Percentiles rank a stretch among this genome's conserved stretches.
Conservation (phyloP, 352 stramenopile genomes). For the Phytopythium aichiense region DNA sequence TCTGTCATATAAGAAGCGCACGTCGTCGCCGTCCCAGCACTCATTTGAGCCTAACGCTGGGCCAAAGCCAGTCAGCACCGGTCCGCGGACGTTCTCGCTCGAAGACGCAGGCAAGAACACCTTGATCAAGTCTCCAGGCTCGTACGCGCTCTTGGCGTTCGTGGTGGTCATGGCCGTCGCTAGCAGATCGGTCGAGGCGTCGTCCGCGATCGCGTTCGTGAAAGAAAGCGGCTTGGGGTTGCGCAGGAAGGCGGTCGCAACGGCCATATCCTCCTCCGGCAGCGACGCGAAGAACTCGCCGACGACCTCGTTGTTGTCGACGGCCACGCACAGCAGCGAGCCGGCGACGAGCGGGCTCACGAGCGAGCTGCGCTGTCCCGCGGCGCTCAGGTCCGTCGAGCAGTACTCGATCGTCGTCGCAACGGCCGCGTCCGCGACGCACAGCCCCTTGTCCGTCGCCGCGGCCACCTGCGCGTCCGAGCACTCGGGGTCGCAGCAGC, state of each 20-base stretch:
- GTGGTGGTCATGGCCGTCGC: background rate
- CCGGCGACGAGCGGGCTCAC: conserved; percentile 34
- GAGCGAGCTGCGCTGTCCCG: conserved; percentile 14
- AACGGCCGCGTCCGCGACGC: background rate
- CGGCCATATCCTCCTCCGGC: conserved; percentile 25
- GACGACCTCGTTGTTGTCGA: conserved; percentile 47
- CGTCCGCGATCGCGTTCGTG: background rate
- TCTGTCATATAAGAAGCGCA: conserved; percentile 23
- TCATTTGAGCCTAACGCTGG: conserved; percentile 16
- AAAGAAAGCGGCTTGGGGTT: conserved; percentile 37
- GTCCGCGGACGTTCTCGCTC: conserved; percentile 8
- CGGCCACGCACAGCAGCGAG: conserved; percentile 40
- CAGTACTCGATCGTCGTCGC: conserved; percentile 35
- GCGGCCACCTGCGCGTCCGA: conserved; percentile 17
- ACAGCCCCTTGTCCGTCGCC: conserved; percentile 17
- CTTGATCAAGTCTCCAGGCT: conserved; percentile 26
- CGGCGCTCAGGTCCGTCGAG: conserved; percentile 24
- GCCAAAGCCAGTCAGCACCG: conserved; percentile 18
- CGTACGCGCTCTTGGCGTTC: conserved; percentile 10
- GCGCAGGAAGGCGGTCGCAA: conserved; percentile 29
- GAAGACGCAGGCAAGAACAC: conserved; percentile 17
- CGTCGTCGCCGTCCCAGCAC: conserved; percentile 18
- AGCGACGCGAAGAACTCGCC: conserved; percentile 27
- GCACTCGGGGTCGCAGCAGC: conserved; percentile 49
- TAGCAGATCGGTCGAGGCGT: conserved; percentile 3